These are phyloP conservation scores for Kodamaea sp. DNA, from an alignment of 1,139 yeast genomes.

Conservation along the genomic window DNA sequence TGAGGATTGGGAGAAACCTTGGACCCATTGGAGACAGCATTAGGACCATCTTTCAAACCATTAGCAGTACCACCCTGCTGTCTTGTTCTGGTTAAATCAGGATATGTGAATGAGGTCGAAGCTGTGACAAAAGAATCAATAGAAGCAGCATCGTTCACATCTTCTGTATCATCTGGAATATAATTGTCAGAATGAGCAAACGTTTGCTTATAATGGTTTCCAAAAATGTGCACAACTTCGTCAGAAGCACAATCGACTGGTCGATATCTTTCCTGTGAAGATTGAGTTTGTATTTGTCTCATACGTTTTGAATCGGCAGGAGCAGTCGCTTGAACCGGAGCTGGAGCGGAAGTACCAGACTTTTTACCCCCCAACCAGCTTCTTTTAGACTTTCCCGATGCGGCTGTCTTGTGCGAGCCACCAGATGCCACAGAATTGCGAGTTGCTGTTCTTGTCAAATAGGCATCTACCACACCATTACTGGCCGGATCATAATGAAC, in stretches of 20 bases:
- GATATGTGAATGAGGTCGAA: constrained; percentile 27
- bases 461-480: constrained; percentile 12
- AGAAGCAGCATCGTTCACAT: constrained; percentile 23
- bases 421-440: constrained; percentile 27
- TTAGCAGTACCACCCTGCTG: neutral
- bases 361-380: constrained; percentile 15
- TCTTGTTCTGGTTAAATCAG: constrained; percentile 1
- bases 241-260: constrained; percentile 26
- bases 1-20: constrained; percentile 18
- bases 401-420: constrained; percentile 23
- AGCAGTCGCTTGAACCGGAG: constrained; percentile 7
- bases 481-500: constrained; percentile 10
- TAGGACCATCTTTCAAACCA: constrained; percentile 1
- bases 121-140: constrained; percentile 41
- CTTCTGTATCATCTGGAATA: constrained; percentile 18
- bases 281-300: constrained; percentile 30
- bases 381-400: constrained; percentile 12
- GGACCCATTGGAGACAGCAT: neutral
- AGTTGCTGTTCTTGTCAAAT: constrained; percentile 26
- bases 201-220: constrained; percentile 22
- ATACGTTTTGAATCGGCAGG: constrained; percentile 23
- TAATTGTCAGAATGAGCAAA: constrained; percentile 25
- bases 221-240: constrained; percentile 20
- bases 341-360: constrained; percentile 6
- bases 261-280: constrained; percentile 27